Evolutionary conservation across 176 grass and related monocot genomes (phyloP), one percentile per base, ranked within the genome.

Genomic region (Carex kokanica): DNA sequence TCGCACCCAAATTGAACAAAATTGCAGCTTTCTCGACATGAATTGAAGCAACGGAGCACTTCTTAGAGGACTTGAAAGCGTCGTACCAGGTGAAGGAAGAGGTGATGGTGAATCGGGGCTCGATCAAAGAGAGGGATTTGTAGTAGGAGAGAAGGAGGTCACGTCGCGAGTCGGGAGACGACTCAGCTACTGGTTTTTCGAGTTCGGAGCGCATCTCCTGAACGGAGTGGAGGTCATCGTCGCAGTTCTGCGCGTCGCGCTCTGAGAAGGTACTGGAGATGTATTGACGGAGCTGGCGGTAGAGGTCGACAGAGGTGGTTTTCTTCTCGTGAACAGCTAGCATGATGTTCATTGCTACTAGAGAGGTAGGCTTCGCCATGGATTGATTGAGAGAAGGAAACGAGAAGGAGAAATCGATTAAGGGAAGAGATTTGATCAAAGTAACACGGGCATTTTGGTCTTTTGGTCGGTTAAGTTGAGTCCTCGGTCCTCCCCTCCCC

Each of bases 241-340:
- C 96, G 41, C 89, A 90, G 69, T 66, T 66, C 17, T 94, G 93
- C 13, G 97, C 97, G 41, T 99, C 97, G 59, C 88, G 89, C 88
- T 99, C 97, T 3, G 93, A 95, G 91, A 93, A 99, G 66, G 66
- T 81, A 59, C 88, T 79, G 71, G 91, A 73, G 93, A 99, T 88
- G 88, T 96, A 96, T 23, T 79, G 89, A 55, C 97, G 93, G 25
- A 96, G 93, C 17, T 93, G 91, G 78, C 93, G 93, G 85, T 99
- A 96, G 84, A 99, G 84, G 69, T 99, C 97, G 15, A 84, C 79
- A 6, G 93, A 7, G 8, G 86, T 21, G 1, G 93, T 85, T 65
- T 94, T 99, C 93, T 99, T 99, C 88, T 99, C 97, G 88, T 99
- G 97, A 40, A 99, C 92, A 20, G 91, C 97, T 17, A 99, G 93